Evolutionary conservation across 139 green algal species (phyloP).

Genomic region (Chlamydomonas asymmetrica): DNA sequence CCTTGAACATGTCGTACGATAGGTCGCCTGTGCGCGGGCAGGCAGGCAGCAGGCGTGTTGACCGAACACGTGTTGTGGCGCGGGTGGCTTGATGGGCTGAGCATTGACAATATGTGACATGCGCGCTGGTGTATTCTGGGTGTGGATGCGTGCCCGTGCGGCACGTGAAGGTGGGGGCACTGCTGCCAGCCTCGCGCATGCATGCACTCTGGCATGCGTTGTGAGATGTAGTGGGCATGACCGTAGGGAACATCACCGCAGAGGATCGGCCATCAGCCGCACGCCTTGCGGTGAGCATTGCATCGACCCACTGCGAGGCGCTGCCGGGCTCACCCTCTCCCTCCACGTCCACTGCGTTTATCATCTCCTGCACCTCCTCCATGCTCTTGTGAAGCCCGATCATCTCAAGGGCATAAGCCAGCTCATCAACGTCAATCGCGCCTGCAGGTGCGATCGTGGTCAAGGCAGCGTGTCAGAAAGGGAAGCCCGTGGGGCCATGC

Average conservation of each 20-base stretch:
- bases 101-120: no score
- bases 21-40: slow-evolving; percentile 35
- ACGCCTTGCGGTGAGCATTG: background rate
- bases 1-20: slow-evolving; percentile 48
- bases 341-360: slow-evolving; percentile 54
- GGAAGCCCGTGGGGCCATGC: background rate
- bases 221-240: no score
- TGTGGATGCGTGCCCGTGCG: background rate
- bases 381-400: slow-evolving; percentile 45
- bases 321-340: slow-evolving; percentile 28
- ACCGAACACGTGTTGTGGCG: background rate
- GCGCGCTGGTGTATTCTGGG: background rate
- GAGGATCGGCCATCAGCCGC: background rate
- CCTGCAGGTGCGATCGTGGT: slow-evolving; percentile 31
- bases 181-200: background rate
- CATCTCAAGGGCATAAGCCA: slow-evolving; percentile 40
- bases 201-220: no score
- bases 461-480: no score
- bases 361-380: slow-evolving; percentile 50
- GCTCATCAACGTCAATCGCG: slow-evolving; percentile 55
- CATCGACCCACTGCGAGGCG: background rate
- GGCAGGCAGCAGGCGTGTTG: background rate
- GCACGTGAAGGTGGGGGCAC: background rate
- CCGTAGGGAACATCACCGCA: background rate
- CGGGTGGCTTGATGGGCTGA: background rate